These are phyloP conservation scores for Aspergillus sclerotiicarbonarius DNA, from an alignment of 495 filamentous ascomycete species.

Conservation along the genomic window DNA sequence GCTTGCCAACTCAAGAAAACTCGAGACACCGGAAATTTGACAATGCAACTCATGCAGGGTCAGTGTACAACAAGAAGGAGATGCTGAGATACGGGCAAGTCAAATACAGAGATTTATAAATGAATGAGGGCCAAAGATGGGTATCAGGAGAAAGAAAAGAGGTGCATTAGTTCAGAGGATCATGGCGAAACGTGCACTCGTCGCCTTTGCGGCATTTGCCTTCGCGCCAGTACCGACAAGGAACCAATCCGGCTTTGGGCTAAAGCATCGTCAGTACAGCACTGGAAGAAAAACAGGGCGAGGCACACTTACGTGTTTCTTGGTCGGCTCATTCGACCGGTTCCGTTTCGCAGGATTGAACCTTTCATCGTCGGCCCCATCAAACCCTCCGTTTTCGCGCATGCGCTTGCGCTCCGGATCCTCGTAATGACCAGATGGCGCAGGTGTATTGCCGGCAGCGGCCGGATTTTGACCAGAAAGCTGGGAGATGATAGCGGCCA, in stretches of 20 bases:
- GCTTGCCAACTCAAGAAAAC: constrained; percentile 2
- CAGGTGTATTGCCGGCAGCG: constrained; percentile 17
- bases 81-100: constrained; percentile 1
- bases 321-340: constrained; percentile 29
- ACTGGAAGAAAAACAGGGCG: background rate
- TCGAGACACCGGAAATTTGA: background rate
- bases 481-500: constrained; percentile 52
- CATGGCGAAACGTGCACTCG: constrained; percentile 79
- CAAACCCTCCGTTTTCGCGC: constrained; percentile 33
- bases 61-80: constrained; percentile 4
- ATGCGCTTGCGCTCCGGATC: constrained; percentile 47
- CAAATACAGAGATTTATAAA: constrained; percentile 11
- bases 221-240: constrained; percentile 75
- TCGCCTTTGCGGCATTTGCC: constrained; percentile 83
- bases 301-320: constrained; percentile 38
- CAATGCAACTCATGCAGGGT: constrained; percentile 5
- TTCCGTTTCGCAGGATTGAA: constrained; percentile 38
- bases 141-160: constrained; percentile 17
- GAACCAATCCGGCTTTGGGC: constrained; percentile 45
- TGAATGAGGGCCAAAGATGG: constrained; percentile 3
- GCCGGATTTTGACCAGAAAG: constrained; percentile 38
- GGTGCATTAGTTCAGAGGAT: constrained; percentile 25
- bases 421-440: constrained; percentile 29
- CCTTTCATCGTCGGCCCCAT: constrained; percentile 28
- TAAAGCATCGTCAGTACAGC: constrained; percentile 22